phyloP scores from a whole-genome alignment of 768 basidiomycete species.

The Boletus subparvulus region DNA sequence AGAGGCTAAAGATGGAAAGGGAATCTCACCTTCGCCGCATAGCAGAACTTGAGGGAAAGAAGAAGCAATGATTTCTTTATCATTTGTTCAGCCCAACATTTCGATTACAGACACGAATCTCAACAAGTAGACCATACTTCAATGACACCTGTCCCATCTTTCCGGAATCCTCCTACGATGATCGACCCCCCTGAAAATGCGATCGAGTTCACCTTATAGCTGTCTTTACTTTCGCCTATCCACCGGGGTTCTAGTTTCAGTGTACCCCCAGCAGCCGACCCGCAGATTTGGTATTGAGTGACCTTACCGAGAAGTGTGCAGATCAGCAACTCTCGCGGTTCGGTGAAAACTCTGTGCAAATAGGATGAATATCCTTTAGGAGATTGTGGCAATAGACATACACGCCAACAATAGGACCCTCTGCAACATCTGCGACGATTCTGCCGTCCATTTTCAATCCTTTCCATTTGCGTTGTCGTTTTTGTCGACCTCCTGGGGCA shows the following conservation, averaged over 20 bases:
- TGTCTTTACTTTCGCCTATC: slow-evolving; percentile 40
- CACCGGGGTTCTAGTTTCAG: slow-evolving; percentile 46
- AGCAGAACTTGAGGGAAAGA: slow-evolving; percentile 49
- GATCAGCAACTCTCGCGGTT: slow-evolving; percentile 44
- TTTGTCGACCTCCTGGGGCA: slow-evolving; percentile 40
- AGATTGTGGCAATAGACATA: slow-evolving; percentile 33
- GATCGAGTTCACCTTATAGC: slow-evolving; percentile 69
- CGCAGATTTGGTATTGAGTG: slow-evolving; percentile 46
- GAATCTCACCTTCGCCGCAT: slow-evolving; percentile 56
- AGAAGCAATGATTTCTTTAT: slow-evolving; percentile 15
- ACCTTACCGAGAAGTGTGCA: slow-evolving; percentile 65
- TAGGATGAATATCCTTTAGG: not conserved
- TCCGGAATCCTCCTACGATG: slow-evolving; percentile 60
- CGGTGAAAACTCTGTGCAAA: slow-evolving; percentile 48
- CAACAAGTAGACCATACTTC: slow-evolving; percentile 52
- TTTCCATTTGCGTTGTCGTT: slow-evolving; percentile 66
- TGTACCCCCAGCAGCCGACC: slow-evolving; percentile 37
- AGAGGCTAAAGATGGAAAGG: slow-evolving; percentile 55
- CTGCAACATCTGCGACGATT: slow-evolving; percentile 51
- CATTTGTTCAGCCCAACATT: not conserved
- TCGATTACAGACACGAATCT: slow-evolving; percentile 2
- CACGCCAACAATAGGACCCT: slow-evolving; percentile 76
- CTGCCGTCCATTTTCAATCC: slow-evolving; percentile 55
- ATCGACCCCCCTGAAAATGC: slow-evolving; percentile 47
- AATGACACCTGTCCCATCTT: slow-evolving; percentile 57